Percentiles rank a stretch among this genome's conserved stretches.
Conservation (phyloP, 495 filamentous ascomycete genomes). For the Corynascus novoguineensis region DNA sequence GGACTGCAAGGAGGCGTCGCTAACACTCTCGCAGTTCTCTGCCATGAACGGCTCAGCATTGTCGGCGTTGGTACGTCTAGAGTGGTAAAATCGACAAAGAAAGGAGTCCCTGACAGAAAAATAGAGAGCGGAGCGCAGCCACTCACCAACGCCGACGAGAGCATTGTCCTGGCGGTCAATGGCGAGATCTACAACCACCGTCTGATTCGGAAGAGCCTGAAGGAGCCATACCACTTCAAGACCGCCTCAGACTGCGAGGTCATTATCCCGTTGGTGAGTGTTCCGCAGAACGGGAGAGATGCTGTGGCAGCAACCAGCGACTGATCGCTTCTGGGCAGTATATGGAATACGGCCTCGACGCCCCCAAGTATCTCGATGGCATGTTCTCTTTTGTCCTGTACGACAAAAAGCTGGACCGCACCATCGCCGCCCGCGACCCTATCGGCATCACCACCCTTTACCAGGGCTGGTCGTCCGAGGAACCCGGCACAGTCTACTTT, state of each 20-base stretch:
- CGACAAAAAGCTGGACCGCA: slow-evolving; percentile 85
- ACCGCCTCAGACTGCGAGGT: slow-evolving; percentile 98
- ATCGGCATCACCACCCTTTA: slow-evolving; percentile 98
- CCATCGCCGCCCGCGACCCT: slow-evolving; percentile 89
- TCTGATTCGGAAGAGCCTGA: slow-evolving; percentile 77
- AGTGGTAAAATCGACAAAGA: slow-evolving; percentile 18
- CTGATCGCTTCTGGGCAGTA: slow-evolving; percentile 52
- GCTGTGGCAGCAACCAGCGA: neutral
- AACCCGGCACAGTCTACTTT: slow-evolving; percentile 85
- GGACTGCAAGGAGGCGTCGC: slow-evolving; percentile 3
- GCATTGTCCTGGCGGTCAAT: slow-evolving; percentile 90
- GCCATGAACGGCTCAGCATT: slow-evolving; percentile 94
- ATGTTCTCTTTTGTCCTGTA: slow-evolving; percentile 99
- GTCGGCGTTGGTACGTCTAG: slow-evolving; percentile 81
- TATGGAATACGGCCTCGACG: slow-evolving; percentile 83
- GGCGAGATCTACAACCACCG: slow-evolving; percentile 99
- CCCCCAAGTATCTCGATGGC: slow-evolving; percentile 90
- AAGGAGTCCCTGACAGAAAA: slow-evolving; percentile 27
- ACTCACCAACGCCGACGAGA: slow-evolving; percentile 82
- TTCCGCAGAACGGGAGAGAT: neutral
- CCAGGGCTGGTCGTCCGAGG: slow-evolving; percentile 77
- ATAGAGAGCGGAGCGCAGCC: slow-evolving; percentile 92
- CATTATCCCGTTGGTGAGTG: slow-evolving; percentile 86
- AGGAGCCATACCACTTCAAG: slow-evolving; percentile 83
- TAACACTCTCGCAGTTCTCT: slow-evolving; percentile 63